These are phyloP conservation scores for Annulohypoxylon stygium DNA, from an alignment of 495 filamentous ascomycete species.

Conservation along the genomic window DNA sequence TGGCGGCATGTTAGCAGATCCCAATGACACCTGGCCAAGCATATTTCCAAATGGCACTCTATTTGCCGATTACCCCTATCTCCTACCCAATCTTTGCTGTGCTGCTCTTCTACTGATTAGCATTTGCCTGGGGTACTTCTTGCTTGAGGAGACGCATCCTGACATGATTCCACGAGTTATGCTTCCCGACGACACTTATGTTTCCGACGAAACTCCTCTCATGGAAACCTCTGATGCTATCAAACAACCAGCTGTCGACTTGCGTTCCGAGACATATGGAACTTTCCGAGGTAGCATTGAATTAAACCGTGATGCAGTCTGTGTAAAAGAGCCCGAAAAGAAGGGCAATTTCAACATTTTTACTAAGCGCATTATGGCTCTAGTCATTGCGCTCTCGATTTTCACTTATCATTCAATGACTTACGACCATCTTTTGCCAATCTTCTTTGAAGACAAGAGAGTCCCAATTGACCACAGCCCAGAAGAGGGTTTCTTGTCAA, in stretches of 20 bases:
- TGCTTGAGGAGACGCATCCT: slow-evolving; percentile 84
- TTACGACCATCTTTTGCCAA: slow-evolving; percentile 85
- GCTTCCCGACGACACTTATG: slow-evolving; percentile 65
- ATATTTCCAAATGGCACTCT: slow-evolving; percentile 72
- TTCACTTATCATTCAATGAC: slow-evolving; percentile 93
- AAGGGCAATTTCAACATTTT: slow-evolving; percentile 65
- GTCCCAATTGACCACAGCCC: slow-evolving; percentile 39
- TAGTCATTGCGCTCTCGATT: slow-evolving; percentile 79
- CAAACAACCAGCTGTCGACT: slow-evolving; percentile 75
- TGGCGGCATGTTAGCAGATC: slow-evolving; percentile 82
- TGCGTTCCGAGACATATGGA: slow-evolving; percentile 81
- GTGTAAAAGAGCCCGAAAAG: slow-evolving; percentile 50
- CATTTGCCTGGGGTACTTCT: slow-evolving; percentile 78
- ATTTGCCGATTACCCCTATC: slow-evolving; percentile 84
- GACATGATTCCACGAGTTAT: slow-evolving; percentile 75
- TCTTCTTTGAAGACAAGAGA: slow-evolving; percentile 82
- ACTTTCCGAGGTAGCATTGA: slow-evolving; percentile 75
- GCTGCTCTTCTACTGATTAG: slow-evolving; percentile 77
- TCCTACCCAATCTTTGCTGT: slow-evolving; percentile 85
- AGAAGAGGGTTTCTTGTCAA: slow-evolving; percentile 30
- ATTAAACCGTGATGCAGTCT: slow-evolving; percentile 54
- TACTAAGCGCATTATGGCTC: slow-evolving; percentile 73
- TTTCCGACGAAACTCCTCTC: slow-evolving; percentile 74
- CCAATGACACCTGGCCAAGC: slow-evolving; percentile 74
- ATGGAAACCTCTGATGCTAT: slow-evolving; percentile 78